These are phyloP conservation scores for Furcasterigmium sp. DNA, from an alignment of 2,329 filamentous ascomycete species.

Conservation along the genomic window DNA sequence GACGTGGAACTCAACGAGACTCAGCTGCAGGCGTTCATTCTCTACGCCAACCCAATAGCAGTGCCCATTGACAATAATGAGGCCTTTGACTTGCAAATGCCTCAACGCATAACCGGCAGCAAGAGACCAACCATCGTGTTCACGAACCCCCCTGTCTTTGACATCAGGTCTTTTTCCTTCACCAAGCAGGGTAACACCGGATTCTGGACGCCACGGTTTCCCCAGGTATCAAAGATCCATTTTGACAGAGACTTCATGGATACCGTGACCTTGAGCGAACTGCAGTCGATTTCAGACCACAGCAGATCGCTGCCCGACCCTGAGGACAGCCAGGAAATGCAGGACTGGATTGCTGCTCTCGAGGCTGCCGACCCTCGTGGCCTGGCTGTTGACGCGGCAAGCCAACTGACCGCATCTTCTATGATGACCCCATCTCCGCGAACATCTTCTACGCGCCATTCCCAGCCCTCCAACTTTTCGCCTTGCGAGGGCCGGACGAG, in stretches of 20 bases:
- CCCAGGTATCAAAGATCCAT: constrained; percentile 71
- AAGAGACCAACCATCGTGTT: constrained; percentile 52
- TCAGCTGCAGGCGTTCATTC: constrained; percentile 45
- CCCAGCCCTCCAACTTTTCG: constrained; percentile 4
- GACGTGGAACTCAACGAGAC: constrained; percentile 50
- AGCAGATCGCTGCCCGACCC: constrained; percentile 43
- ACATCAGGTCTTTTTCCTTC: constrained; percentile 75
- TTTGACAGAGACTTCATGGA: constrained; percentile 68
- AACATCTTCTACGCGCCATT: constrained; percentile 3
- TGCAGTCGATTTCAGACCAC: constrained; percentile 61
- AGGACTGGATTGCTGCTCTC: constrained; percentile 56
- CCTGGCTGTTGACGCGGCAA: constrained; percentile 34
- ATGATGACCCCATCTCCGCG: constrained; percentile 7
- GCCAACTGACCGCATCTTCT: constrained; percentile 36
- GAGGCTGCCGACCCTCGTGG: constrained; percentile 46
- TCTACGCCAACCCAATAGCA: constrained; percentile 37
- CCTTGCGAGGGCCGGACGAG: not conserved
- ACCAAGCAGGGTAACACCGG: constrained; percentile 63
- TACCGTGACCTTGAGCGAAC: constrained; percentile 60
- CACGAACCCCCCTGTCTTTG: constrained; percentile 67
- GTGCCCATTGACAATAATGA: constrained; percentile 31
- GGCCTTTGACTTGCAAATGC: constrained; percentile 39
- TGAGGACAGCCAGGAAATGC: constrained; percentile 55
- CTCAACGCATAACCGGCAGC: constrained; percentile 35
- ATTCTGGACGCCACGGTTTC: constrained; percentile 74